These are phyloP conservation scores for Rhizopus arrhizus DNA, from an alignment of 371 early-diverging fungal genomes.

Conservation along the genomic window DNA sequence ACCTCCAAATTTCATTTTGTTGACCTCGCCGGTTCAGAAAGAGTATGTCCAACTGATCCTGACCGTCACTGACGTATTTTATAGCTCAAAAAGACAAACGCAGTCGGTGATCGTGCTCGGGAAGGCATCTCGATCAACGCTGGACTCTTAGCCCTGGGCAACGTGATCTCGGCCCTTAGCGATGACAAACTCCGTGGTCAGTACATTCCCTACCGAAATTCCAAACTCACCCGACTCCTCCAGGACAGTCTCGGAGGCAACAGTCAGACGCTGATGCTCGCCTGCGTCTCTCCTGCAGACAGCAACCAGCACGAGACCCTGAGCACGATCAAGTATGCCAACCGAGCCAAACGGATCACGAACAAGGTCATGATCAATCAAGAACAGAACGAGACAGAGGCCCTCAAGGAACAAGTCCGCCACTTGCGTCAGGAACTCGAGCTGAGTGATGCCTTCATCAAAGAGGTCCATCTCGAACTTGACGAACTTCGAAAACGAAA, in stretches of 20 bases:
- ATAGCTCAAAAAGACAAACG: constrained; percentile 89
- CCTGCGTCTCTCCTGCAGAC: constrained; percentile 83
- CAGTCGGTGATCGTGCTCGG: constrained; percentile 90
- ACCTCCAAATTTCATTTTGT: constrained; percentile 95
- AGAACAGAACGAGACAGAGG: constrained; percentile 28
- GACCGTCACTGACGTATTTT: constrained; percentile 82
- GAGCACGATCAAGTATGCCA: constrained; percentile 90
- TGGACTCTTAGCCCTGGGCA: constrained; percentile 95
- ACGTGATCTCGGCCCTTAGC: constrained; percentile 96
- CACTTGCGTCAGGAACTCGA: constrained; percentile 41
- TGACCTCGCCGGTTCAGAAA: constrained; percentile 95
- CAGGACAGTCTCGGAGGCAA: constrained; percentile 95
- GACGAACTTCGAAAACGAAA: constrained; percentile 18
- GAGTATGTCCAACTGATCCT: constrained; percentile 48
- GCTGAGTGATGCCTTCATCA: constrained; percentile 26
- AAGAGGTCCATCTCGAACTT: constrained; percentile 27
- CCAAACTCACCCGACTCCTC: constrained; percentile 94
- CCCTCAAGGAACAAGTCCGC: constrained; percentile 32
- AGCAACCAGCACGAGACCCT: constrained; percentile 81
- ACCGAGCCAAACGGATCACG: constrained; percentile 83
- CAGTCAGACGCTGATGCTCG: constrained; percentile 87
- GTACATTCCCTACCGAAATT: constrained; percentile 95
- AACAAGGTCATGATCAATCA: constrained; percentile 63
- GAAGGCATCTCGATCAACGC: constrained; percentile 98
- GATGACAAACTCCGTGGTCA: constrained; percentile 70